Evolutionary conservation across 148 eudicot species (phyloP), one percentile per base, ranked within the genome.

Genomic region (Rhododendron henanense): DNA sequence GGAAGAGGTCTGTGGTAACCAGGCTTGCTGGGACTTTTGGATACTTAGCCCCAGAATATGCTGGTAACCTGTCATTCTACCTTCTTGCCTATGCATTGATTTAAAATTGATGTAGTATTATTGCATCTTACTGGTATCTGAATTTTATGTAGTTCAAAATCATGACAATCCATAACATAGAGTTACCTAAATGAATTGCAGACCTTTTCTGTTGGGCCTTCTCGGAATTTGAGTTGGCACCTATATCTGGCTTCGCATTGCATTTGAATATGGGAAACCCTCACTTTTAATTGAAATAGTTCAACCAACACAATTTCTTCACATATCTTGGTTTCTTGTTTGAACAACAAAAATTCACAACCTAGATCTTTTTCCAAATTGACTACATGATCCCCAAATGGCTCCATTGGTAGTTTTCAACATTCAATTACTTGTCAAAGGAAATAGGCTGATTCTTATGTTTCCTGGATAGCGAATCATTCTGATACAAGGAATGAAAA

Each of bases 21-120:
- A 91, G 94, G 87, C 96, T 97, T 31, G 99, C 99, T 39, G 99
- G 99, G 75, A 97, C 99, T 88, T 97, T 97, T 59, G 99, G 99
- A 83, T 97, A 97, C 89, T 90, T 97, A 53, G 99, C 99, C 25
- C 99, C 99, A 14, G 99, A 97, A 87, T 97, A 97, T 94, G 99
- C 99, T 85, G 96, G 99, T 97, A 94, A 91, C 90, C 75, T 83
- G 78, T 83, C 73, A 50, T 86, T 61, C 71, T 3, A 81, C 79
- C 81, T 67, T 76, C 14, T 84, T 75, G 39, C 59, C 25, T 85
- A 16, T 81, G 25, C 67, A 71, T 77, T 85, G 78, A 33, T 19
- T 79, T 9, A 4, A 44, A 57, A 45, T 59, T 78, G 55, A 61
- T 79, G 28, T 19, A 11, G 47, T 73, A 23, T 13, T 18, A 14